phyloP scores from a whole-genome alignment of 331 rosid species.

The Cydonia oblonga region DNA sequence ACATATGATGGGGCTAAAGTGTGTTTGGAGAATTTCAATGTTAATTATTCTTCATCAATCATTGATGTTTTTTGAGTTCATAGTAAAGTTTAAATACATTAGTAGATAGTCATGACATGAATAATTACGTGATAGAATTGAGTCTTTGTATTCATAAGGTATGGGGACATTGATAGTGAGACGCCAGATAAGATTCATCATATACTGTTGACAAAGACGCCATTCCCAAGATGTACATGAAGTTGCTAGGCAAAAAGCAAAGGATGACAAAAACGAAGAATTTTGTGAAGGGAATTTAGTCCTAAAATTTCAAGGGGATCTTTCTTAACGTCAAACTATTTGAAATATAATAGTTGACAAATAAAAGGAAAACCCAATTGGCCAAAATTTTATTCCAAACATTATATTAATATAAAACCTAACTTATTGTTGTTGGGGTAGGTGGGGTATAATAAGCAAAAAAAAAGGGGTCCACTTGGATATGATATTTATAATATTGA shows the following conservation, averaged over 20 bases:
- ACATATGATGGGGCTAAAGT: no score
- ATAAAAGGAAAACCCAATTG: background rate
- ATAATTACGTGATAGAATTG: no score
- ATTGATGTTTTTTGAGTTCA: no score
- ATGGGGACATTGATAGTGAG: no score
- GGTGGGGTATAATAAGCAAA: background rate
- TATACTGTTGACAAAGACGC: no score
- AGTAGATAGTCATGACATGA: no score
- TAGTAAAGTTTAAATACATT: no score
- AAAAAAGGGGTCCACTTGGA: conserved; percentile 26
- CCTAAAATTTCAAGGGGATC: background rate
- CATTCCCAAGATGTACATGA: background rate
- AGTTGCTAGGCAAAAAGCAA: conserved; percentile 13
- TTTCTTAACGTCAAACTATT: background rate
- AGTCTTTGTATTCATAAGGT: no score
- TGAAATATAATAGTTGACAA: background rate
- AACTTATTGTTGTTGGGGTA: background rate
- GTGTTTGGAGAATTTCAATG: no score
- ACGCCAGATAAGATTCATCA: no score
- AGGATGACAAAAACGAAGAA: conserved; percentile 13
- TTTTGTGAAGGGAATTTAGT: conserved; percentile 8
- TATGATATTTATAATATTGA: background rate
- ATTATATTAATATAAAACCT: background rate
- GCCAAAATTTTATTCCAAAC: background rate
- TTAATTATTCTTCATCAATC: no score